A percentile compares a stretch with the other conserved stretches of the same genome.
phyloP scores from a whole-genome alignment of 768 basidiomycete genomes.

The Boletus vermiculosoides region DNA sequence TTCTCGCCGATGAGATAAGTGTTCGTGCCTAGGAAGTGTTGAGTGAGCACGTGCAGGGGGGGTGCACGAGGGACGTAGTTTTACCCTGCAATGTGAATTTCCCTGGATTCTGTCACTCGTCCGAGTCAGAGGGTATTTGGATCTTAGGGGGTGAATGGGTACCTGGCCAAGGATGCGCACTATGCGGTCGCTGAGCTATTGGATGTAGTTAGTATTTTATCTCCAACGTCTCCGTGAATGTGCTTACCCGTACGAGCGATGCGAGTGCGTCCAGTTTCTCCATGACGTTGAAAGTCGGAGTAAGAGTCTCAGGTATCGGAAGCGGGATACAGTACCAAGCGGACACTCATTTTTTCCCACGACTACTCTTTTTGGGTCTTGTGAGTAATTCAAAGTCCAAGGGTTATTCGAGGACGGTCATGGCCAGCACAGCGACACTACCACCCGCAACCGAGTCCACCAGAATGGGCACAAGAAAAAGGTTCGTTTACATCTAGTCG shows the following conservation, averaged over 20 bases:
- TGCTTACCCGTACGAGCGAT: conserved; percentile 52
- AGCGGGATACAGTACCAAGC: no score
- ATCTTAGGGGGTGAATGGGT: neutral
- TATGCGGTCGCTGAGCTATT: conserved; percentile 66
- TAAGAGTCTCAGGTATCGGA: no score
- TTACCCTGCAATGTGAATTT: conserved; percentile 85
- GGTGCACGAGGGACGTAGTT: neutral
- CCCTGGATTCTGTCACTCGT: conserved; percentile 67
- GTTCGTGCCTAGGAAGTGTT: conserved; percentile 68
- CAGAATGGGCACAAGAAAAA: conserved; percentile 47
- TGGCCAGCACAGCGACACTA: conserved; percentile 37
- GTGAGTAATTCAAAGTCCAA: no score
- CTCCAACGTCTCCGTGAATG: neutral
- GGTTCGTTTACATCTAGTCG: conserved; percentile 19
- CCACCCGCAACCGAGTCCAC: conserved; percentile 20
- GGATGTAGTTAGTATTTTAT: neutral
- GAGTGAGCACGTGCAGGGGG: neutral
- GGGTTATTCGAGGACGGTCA: conserved; percentile 16
- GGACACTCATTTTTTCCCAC: conserved; percentile 12
- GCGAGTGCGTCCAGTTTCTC: conserved; percentile 52
- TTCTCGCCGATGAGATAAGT: conserved; percentile 77
- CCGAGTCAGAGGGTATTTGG: neutral
- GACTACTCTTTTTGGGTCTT: neutral
- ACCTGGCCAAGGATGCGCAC: conserved; percentile 78
- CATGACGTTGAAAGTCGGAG: conserved; percentile 37